A percentile compares a stretch with the other conserved stretches of the same genome.
Evolutionary conservation across 495 filamentous ascomycete genomes (phyloP).

Genomic region (Talaromyces adpressus): DNA sequence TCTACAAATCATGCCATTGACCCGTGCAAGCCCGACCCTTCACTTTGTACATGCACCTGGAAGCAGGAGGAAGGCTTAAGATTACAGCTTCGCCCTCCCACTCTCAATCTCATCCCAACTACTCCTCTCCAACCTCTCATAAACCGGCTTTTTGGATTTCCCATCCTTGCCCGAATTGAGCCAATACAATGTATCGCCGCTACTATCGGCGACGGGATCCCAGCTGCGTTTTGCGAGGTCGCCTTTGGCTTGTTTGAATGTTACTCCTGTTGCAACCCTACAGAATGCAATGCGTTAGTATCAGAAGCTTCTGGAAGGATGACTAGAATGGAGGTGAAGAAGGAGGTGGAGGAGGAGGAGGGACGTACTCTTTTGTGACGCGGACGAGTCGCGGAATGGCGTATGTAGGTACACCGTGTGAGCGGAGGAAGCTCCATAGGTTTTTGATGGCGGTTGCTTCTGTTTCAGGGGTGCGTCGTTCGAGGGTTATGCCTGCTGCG

Average conservation of each 20-base stretch:
- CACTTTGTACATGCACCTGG: not conserved
- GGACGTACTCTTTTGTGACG: constrained; percentile 41
- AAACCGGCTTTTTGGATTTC: constrained; percentile 20
- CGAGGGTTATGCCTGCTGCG: constrained; percentile 42
- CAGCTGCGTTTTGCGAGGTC: constrained; percentile 41
- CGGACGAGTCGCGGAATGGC: constrained; percentile 42
- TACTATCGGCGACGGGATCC: constrained; percentile 28
- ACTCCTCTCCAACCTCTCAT: constrained; percentile 29
- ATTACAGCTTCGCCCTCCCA: constrained; percentile 39
- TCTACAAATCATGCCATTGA: not conserved
- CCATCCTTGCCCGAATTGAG: constrained; percentile 20
- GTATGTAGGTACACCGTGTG: constrained; percentile 43
- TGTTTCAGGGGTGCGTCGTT: constrained; percentile 22
- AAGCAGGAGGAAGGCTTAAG: not conserved
- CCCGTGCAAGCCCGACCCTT: no score
- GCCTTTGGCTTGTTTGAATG: constrained; percentile 47
- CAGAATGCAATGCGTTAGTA: not conserved
- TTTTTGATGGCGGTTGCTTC: constrained; percentile 28
- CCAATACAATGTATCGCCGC: constrained; percentile 41
- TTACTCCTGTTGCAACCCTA: constrained; percentile 43
- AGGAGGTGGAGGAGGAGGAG: no score
- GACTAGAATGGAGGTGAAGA: no score
- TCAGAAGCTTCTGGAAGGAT: no score
- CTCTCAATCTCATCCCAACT: constrained; percentile 39
- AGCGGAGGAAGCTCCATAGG: constrained; percentile 34